Evolutionary conservation across 306 rosid species (phyloP).

Genomic region (Acacia crassicarpa): DNA sequence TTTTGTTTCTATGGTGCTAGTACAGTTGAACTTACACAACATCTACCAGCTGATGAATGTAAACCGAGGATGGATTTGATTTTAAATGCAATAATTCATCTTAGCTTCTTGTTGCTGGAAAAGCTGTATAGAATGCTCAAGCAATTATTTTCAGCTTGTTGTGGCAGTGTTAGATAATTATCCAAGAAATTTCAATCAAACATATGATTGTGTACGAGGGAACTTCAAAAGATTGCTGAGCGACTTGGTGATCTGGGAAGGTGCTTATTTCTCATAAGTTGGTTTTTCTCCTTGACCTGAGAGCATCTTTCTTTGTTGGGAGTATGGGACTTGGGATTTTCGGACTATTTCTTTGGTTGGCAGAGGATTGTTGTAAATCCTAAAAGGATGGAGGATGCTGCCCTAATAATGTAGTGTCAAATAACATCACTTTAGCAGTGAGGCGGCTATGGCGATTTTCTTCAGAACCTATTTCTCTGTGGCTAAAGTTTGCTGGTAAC

Average conservation of each 20-base stretch:
- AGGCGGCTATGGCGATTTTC: not conserved
- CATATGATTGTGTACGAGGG: not conserved
- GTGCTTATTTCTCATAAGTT: not conserved
- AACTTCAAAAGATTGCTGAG: slow-evolving; percentile 1
- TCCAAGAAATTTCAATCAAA: slow-evolving; percentile 37
- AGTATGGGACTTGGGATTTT: not conserved
- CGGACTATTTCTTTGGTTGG: not conserved
- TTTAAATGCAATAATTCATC: slow-evolving; percentile 57
- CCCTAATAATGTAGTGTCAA: slow-evolving; percentile 4
- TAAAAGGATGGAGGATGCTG: not conserved
- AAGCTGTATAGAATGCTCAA: slow-evolving; percentile 60
- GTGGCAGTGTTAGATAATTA: slow-evolving; percentile 58
- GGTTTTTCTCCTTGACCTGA: not conserved
- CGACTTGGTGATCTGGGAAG: not conserved
- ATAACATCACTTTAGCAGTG: not conserved
- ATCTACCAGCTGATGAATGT: slow-evolving; percentile 63
- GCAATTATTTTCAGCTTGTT: slow-evolving; percentile 58
- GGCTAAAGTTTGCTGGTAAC: not conserved
- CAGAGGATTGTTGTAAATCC: not conserved
- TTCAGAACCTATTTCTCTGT: not conserved
- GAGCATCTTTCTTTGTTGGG: not conserved
- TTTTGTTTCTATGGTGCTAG: slow-evolving; percentile 61
- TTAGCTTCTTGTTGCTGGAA: slow-evolving; percentile 59
- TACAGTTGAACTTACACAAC: slow-evolving; percentile 57
- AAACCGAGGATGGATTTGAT: slow-evolving; percentile 63